A percentile compares a stretch with the other conserved stretches of the same genome.
These are phyloP conservation scores for Alternaria gaisen DNA, from an alignment of 2,329 filamentous ascomycete species.

Conservation along the genomic window DNA sequence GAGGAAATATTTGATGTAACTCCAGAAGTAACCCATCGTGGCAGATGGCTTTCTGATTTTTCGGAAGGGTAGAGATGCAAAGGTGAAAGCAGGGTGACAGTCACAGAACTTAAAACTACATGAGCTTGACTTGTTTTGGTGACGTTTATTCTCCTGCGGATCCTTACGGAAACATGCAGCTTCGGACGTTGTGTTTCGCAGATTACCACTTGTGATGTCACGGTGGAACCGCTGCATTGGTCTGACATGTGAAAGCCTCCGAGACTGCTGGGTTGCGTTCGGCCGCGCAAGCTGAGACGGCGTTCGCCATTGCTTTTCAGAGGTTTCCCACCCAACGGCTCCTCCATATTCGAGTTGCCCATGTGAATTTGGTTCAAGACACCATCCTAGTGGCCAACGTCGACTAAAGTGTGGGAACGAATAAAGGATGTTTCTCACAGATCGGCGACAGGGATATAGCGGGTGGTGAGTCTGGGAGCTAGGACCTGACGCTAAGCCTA, in stretches of 20 bases:
- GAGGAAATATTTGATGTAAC: constrained; percentile 39
- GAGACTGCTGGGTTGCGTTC: not conserved
- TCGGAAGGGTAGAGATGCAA: not conserved
- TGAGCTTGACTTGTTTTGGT: not conserved
- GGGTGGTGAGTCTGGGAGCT: constrained; percentile 16
- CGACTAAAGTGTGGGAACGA: not conserved
- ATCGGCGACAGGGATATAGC: constrained; percentile 18
- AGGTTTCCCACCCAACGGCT: not conserved
- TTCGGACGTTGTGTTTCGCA: constrained; percentile 21
- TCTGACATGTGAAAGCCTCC: constrained; percentile 31
- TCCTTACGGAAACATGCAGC: constrained; percentile 18
- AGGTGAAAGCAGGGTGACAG: not conserved
- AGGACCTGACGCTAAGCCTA: constrained; percentile 14
- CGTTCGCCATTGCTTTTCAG: not conserved
- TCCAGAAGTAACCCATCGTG: constrained; percentile 30
- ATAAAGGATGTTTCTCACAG: not conserved
- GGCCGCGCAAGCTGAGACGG: not conserved
- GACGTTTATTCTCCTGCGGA: not conserved
- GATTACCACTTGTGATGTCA: constrained; percentile 34
- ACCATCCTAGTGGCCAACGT: not conserved
- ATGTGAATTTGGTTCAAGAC: not conserved
- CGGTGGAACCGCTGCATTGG: constrained; percentile 18
- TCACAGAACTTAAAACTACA: not conserved
- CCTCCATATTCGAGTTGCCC: not conserved
- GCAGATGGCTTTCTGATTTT: not conserved